These are phyloP conservation scores for Claviceps monticola DNA, from an alignment of 2,329 filamentous ascomycete species.

Conservation along the genomic window DNA sequence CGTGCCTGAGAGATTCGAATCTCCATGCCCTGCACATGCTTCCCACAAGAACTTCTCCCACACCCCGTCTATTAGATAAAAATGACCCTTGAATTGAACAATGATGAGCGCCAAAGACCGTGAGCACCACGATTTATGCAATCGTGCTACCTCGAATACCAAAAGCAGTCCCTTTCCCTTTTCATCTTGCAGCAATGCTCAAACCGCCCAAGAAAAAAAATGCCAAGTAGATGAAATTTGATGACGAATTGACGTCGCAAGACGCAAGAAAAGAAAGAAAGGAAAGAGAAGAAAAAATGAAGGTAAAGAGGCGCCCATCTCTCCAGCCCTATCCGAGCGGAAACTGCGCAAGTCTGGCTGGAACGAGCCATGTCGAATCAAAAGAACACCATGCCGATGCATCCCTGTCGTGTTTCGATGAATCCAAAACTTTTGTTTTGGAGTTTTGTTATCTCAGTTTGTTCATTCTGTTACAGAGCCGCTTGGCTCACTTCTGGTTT, in stretches of 20 bases:
- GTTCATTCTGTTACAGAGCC: constrained; percentile 12
- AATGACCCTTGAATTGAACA: not conserved
- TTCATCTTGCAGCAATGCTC: constrained; percentile 6
- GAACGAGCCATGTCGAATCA: not conserved
- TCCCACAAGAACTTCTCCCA: not conserved
- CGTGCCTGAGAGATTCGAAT: not conserved
- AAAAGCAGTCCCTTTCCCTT: not conserved
- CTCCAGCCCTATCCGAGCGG: not conserved
- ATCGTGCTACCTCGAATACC: not conserved
- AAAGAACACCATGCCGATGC: constrained; percentile 1
- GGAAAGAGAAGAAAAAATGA: not conserved
- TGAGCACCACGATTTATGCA: not conserved
- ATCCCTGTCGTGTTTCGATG: not conserved
- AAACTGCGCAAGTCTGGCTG: not conserved
- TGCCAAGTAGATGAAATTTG: constrained; percentile 4
- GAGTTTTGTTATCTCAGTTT: not conserved
- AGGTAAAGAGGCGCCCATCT: not conserved
- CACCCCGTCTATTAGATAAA: not conserved
- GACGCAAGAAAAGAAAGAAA: not conserved
- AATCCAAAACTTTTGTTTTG: not conserved
- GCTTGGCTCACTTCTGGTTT: constrained; percentile 27
- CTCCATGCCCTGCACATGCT: not conserved
- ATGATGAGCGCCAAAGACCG: not conserved
- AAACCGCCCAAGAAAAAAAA: constrained; percentile 4
- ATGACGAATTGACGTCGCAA: not conserved